Conservation (phyloP, 1,284 basidiomycete genomes). For the Bjerkandera adusta region DNA sequence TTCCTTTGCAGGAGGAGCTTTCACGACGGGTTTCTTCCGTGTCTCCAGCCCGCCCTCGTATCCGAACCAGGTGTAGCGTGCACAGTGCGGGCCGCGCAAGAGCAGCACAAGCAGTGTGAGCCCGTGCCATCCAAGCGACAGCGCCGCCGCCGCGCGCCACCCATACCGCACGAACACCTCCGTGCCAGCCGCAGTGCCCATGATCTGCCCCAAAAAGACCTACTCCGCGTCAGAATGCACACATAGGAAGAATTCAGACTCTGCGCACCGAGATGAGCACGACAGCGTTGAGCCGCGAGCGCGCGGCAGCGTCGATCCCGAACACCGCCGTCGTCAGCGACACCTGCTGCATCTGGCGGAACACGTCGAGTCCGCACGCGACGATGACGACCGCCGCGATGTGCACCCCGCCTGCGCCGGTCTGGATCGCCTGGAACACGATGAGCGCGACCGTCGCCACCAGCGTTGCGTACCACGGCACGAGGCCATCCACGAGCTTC, state of each 20-base stretch:
- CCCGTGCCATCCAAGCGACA: conserved; percentile 46
- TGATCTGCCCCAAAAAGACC: conserved; percentile 45
- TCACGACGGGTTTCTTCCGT: no score
- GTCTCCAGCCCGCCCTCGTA: conserved; percentile 31
- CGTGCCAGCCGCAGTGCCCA: conserved; percentile 52
- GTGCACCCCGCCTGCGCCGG: conserved; percentile 42
- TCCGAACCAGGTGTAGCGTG: conserved; percentile 38
- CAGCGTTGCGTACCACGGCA: conserved; percentile 49
- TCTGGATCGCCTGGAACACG: conserved; percentile 38
- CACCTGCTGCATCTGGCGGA: conserved; percentile 45
- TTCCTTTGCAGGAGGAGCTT: no score
- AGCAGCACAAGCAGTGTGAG: conserved; percentile 39
- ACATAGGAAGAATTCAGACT: no score
- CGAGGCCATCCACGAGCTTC: conserved; percentile 45
- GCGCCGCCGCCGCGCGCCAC: conserved; percentile 47
- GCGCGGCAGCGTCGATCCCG: conserved; percentile 33
- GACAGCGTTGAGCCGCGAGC: conserved; percentile 51
- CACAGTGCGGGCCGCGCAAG: conserved; percentile 42
- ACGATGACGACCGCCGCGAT: conserved; percentile 45
- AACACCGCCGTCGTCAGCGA: conserved; percentile 40
- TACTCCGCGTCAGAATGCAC: no score
- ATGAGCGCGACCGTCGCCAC: conserved; percentile 34
- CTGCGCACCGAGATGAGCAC: conserved; percentile 42
- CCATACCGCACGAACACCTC: conserved; percentile 48
- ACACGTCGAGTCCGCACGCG: conserved; percentile 45